Percentiles rank a stretch among this genome's conserved stretches.
These are phyloP conservation scores for Hordeum vulgare DNA, from an alignment of 176 grass and related monocot species.

Conservation along the genomic window DNA sequence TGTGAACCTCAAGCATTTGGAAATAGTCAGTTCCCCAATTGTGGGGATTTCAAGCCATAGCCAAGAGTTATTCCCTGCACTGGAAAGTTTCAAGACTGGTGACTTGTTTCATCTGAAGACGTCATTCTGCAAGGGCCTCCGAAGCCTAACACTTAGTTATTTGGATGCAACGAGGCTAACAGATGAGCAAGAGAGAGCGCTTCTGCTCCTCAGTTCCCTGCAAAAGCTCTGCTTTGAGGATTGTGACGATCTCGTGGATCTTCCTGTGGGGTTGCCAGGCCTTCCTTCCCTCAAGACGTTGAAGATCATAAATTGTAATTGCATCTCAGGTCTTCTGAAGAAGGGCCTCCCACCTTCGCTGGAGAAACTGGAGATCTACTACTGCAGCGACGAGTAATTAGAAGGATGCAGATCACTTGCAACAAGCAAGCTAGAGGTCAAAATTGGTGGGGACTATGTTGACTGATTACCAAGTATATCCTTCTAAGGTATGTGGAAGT, in stretches of 20 bases:
- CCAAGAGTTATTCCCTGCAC: too few species aligned
- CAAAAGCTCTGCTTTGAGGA: rapidly evolving
- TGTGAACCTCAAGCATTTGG: too few species aligned
- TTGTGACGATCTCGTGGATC: not conserved
- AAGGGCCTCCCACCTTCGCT: not conserved
- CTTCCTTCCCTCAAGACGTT: conserved; percentile 4
- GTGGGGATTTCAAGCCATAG: too few species aligned
- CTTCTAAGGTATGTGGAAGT: too few species aligned
- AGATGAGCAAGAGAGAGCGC: too few species aligned
- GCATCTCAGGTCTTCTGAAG: not conserved
- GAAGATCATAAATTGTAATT: rapidly evolving
- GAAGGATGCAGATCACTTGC: not conserved
- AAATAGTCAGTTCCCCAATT: too few species aligned
- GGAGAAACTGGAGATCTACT: rapidly evolving
- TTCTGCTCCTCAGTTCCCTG: not conserved
- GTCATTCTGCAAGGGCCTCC: not conserved
- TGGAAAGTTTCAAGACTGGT: not conserved
- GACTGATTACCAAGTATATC: too few species aligned
- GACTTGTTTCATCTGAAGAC: not conserved
- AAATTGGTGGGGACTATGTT: not conserved
- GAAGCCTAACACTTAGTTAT: not conserved
- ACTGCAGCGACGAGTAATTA: not conserved
- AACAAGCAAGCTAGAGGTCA: conserved; percentile 4
- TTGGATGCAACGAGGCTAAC: too few species aligned
- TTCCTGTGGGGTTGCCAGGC: not conserved